Base-by-base conservation (phyloP, 2,329 filamentous ascomycete genomes). In the Trematosphaeria pertusa region DNA sequence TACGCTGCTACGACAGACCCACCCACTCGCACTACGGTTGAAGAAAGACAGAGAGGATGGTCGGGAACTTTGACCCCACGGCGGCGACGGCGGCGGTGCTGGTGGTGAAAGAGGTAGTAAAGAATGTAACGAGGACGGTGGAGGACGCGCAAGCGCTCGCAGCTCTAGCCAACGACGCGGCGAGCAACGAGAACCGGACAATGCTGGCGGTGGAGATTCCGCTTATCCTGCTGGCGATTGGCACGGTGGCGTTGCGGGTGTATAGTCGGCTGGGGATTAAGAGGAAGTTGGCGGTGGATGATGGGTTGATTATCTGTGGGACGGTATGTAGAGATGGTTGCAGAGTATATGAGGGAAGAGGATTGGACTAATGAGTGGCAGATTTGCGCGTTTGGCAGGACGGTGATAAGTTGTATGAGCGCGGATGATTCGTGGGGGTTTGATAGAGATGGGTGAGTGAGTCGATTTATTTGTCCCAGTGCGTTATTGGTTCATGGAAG, bases 361-460 rank as follows among this genome's bases (percentile, higher is more conserved):
- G n/a, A n/a, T n/a, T n/a, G n/a, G n/a, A n/a, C n/a, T n/a, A n/a
- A n/a, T n/a, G n/a, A n/a, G n/a, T n/a, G n/a, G n/a, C n/a, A n/a
- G n/a, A n/a, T n/a, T n/a, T n/a, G n/a, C n/a, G 61, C 60, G 7
- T 42, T 66, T 33, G 56, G 46, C 6, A 48, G 62, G 6, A 65
- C 60, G 2, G 46, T 63, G 3, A 59, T 66, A 19, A 59, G 55
- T 1, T 66, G 63, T 35, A 61, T 63, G 54, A 62, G 60, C 40
- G 59, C 62, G 19, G 52, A 62, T 19, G 61, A 65, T 20, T 46
- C 42, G 9, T 58, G 50, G 43, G 58, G 58, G 3, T 67, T 59
- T 22, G 58, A 65, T 40, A 45, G 54, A 17, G 55, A 56, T 42
- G 63, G 62, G 61, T 61, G 38, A 34, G 54, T 40, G 9, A 24